Conservation (phyloP, 768 basidiomycete species). For the Tricholoma furcatifolium region DNA sequence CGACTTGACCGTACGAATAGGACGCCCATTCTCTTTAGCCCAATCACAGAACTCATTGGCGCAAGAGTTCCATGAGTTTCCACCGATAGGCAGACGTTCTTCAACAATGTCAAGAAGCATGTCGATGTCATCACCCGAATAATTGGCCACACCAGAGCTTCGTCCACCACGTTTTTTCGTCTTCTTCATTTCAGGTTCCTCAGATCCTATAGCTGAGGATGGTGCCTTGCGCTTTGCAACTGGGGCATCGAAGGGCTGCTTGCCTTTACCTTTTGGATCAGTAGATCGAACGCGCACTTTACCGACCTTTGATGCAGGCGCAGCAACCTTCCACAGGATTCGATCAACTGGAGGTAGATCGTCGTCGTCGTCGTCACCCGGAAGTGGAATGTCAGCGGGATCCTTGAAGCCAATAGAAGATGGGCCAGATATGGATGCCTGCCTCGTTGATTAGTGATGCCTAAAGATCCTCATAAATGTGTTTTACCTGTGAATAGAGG, state of each 20-base stretch:
- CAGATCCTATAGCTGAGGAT: neutral
- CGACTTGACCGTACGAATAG: conserved; percentile 12
- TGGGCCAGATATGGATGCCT: too few relatives aligned
- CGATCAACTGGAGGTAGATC: conserved; percentile 3
- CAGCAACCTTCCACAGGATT: neutral
- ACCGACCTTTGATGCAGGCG: conserved; percentile 2
- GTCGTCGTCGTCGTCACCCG: conserved; percentile 1
- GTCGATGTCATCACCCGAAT: conserved; percentile 13
- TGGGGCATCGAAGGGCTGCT: neutral
- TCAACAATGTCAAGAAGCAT: conserved; percentile 17
- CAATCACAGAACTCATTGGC: conserved; percentile 15
- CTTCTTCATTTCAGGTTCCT: conserved; percentile 2
- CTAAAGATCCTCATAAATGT: neutral
- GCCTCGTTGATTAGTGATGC: neutral
- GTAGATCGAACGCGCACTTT: neutral
- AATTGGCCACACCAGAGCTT: conserved; percentile 16
- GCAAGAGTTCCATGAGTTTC: conserved; percentile 1
- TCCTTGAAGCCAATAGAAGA: neutral
- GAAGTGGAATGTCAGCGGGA: conserved; percentile 2
- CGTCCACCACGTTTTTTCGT: conserved; percentile 9
- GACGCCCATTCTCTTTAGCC: conserved; percentile 10
- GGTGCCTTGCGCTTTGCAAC: neutral
- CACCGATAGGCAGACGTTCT: conserved; percentile 16
- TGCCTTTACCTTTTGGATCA: conserved; percentile 6
- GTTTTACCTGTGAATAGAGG: neutral